Evolutionary conservation across 2,329 filamentous ascomycete genomes (phyloP), one percentile per base, ranked within the genome.

Genomic region (Colletotrichum scovillei): DNA sequence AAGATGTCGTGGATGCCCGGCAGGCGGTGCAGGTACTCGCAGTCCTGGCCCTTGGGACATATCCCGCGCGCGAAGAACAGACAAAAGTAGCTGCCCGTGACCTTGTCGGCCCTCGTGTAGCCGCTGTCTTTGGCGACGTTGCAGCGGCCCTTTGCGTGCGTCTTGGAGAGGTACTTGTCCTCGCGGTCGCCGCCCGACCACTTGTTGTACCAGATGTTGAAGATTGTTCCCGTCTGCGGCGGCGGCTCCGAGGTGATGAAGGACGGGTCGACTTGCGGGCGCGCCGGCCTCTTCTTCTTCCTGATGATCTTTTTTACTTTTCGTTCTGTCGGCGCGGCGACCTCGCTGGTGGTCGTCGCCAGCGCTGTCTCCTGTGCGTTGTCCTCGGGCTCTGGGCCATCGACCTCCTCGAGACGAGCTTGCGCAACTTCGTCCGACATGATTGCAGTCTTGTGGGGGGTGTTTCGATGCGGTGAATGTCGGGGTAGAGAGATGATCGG

Each of bases 141-240:
- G 87, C 97, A 98, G 68, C 97, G 93, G 2, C 93, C 93, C 76
- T 93, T 92, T 4, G 97, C 96, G 16, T 92, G 90, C 26, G 92
- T 93, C 80, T 98, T 93, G 46, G 93, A 94, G 4, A 95, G 89
- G 79, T 96, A 95, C 78, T 95, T 95, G 86, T 97, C 95, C 80
- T 98, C 96, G 74, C 95, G 91, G 83, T 99, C 97, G 79, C 97
- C 97, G 76, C 97, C 97, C 0, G 92, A 93, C 95, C 96, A 98
- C 84, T 98, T 98, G 86, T 98, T 98, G 85, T 98, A 98, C 96
- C 95, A 98, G 79, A 97, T 97, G 84, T 99, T 99, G 88, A 97
- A 99, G 72, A 95, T 95, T 0, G 94, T 97, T 66, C 97, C 97
- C 0, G 96, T 98, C 79, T 98, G 95, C 1, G 94, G 94, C 19